A percentile compares a stretch with the other conserved stretches of the same genome.
Conservation (phyloP, 176 grass and related monocot genomes). For the Bonia amplexicaulis region DNA sequence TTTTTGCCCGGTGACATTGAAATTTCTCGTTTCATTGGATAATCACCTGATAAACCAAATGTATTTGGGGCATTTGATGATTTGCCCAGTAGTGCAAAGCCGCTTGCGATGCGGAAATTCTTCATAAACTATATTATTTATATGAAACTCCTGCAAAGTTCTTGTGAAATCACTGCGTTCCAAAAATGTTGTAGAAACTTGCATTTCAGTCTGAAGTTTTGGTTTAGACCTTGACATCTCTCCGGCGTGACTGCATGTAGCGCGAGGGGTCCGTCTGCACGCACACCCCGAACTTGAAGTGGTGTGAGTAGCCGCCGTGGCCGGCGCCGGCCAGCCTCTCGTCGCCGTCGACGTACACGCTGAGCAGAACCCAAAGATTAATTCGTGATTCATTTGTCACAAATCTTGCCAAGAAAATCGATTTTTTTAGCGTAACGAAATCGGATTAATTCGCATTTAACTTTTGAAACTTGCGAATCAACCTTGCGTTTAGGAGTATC, state of each 20-base stretch:
- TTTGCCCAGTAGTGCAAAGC: too few species aligned
- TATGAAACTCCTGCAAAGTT: background rate
- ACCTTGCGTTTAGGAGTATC: conserved; percentile 24
- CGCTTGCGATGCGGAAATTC: background rate
- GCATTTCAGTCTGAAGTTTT: background rate
- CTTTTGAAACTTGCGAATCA: too few species aligned
- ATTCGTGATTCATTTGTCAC: background rate
- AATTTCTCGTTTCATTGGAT: background rate
- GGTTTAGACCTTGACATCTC: conserved; percentile 31
- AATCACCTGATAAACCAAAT: conserved; percentile 4
- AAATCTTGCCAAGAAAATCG: background rate
- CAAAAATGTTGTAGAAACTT: background rate
- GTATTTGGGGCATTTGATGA: background rate
- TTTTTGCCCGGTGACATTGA: background rate
- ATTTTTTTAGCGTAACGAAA: too few species aligned
- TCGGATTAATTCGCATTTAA: too few species aligned
- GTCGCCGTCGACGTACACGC: conserved; percentile 24
- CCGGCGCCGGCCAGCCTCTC: conserved; percentile 6
- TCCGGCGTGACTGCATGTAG: conserved; percentile 17
- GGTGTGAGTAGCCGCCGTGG: conserved; percentile 13
- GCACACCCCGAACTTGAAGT: conserved; percentile 33
- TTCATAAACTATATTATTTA: too few species aligned
- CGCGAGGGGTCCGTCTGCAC: conserved; percentile 9
- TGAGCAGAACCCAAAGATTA: background rate
- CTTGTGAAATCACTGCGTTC: background rate